These are phyloP conservation scores for Fusarium nygamai DNA, from an alignment of 2,329 filamentous ascomycete species.

Conservation along the genomic window DNA sequence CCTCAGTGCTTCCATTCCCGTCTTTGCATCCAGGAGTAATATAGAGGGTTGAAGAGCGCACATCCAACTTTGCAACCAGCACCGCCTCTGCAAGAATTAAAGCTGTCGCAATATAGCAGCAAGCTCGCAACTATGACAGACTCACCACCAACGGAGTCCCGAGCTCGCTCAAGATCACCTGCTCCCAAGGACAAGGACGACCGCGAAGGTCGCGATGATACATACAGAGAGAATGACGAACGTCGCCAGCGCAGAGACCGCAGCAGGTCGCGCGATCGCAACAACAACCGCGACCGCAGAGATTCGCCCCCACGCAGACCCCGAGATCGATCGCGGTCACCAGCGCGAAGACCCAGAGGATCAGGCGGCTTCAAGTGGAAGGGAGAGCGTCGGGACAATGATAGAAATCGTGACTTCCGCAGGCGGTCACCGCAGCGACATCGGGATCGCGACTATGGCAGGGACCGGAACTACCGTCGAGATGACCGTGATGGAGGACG, in stretches of 20 bases:
- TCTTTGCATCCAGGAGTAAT: neutral
- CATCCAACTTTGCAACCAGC: too few relatives aligned
- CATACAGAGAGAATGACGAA: slow-evolving; percentile 7
- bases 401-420: slow-evolving; percentile 38
- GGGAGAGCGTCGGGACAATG: slow-evolving; percentile 38
- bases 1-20: neutral
- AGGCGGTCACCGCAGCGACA: slow-evolving; percentile 38
- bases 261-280: slow-evolving; percentile 22
- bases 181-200: slow-evolving; percentile 14
- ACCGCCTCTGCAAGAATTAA: neutral
- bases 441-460: slow-evolving; percentile 31
- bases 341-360: slow-evolving; percentile 35
- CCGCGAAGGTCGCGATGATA: slow-evolving; percentile 5
- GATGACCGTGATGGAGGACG: slow-evolving; percentile 35
- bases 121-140: slow-evolving; percentile 20
- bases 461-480: slow-evolving; percentile 35
- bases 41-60: neutral
- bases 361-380: slow-evolving; percentile 43
- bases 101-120: neutral
- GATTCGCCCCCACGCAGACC: slow-evolving; percentile 32
- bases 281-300: slow-evolving; percentile 24
- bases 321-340: slow-evolving; percentile 40
- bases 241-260: slow-evolving; percentile 25
- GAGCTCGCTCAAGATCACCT: slow-evolving; percentile 30
- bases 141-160: slow-evolving; percentile 27